Base-by-base conservation (phyloP, 2,329 filamentous ascomycete genomes). In the Stagonosporopsis chrysanthemi region DNA sequence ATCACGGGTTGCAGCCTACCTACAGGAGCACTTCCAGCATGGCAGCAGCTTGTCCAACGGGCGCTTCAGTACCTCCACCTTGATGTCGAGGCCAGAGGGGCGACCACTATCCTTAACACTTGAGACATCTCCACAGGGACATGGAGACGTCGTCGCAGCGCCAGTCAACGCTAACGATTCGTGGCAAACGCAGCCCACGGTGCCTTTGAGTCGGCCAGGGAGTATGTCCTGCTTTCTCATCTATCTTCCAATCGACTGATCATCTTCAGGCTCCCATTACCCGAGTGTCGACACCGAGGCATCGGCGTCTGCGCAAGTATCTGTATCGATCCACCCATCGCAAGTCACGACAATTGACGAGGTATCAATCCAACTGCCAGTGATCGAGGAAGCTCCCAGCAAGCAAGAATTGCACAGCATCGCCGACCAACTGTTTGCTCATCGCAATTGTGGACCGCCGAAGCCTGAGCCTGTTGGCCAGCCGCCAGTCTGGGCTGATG, bases 401-500 rank as follows among this genome's bases (percentile, higher is more conserved):
- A 36, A 43, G 26, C 19, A 52, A 11, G 19, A 62, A 9, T 57
- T 68, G 2, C 43, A 35, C 19, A 11, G 29, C n/a, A 53, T 67
- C 24, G 39, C 58, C 23, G 38, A 75, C 19, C 38, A 59, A 26
- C 55, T 67, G 9, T 51, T 52, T 26, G 41, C 58, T 15, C 58
- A 61, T 41, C 58, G 62, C 9, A 55, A 61, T 4, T 31, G 33
- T 12, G 58, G 50, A 61, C 64, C 73, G 72, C 74, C 33, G 6
- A 74, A 71, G 47, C 75, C 75, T 6, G 44, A 64, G 4, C 75
- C 80, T 6, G 43, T 50, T 17, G 71, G 72, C 17, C 56, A 70
- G 17, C 84, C 85, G 6, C 73, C 77, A 11, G 82, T 86, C 0
- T 89, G 85, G 84, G 81, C 86, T 0, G 77, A 84, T 5, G 78